Conservation (phyloP, 2,329 filamentous ascomycete species). For the Helicocarpus griseus region DNA sequence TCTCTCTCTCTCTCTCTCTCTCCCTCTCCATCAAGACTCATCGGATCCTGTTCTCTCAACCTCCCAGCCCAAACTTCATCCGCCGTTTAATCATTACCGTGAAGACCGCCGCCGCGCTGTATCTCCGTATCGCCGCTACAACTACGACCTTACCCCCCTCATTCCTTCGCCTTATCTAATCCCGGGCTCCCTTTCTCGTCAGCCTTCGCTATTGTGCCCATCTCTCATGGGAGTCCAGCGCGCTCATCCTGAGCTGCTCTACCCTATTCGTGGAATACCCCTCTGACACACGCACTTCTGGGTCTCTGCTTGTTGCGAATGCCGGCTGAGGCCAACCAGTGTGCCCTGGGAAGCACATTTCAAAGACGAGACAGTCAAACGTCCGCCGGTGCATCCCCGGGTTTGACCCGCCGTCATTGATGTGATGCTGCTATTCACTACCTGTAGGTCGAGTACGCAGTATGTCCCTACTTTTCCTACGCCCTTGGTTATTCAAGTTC, state of each 20-base stretch:
- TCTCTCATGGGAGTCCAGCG: not conserved
- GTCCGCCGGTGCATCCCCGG: not conserved
- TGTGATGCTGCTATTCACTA: not conserved
- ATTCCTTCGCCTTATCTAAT: not conserved
- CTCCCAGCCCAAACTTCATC: not conserved
- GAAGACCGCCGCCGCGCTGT: not conserved
- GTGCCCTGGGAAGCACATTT: not conserved
- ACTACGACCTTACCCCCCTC: too few relatives aligned
- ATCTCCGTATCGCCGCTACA: not conserved
- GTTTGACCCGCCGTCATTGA: not conserved
- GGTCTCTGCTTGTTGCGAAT: not conserved
- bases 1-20: not conserved
- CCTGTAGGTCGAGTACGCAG: not conserved
- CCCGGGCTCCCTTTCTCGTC: not conserved
- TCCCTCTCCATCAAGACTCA: not conserved
- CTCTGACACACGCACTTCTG: not conserved
- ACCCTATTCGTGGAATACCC: not conserved
- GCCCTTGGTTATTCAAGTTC: not conserved
- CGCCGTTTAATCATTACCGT: not conserved
- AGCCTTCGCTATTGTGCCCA: not conserved
- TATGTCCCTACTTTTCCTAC: not conserved
- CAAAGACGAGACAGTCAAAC: not conserved
- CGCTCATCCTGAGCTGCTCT: not conserved
- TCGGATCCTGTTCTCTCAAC: not conserved
- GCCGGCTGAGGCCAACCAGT: not conserved